Evolutionary conservation across 2,329 filamentous ascomycete genomes (phyloP), one percentile per base, ranked within the genome.

Genomic region (Colletotrichum zoysiae): DNA sequence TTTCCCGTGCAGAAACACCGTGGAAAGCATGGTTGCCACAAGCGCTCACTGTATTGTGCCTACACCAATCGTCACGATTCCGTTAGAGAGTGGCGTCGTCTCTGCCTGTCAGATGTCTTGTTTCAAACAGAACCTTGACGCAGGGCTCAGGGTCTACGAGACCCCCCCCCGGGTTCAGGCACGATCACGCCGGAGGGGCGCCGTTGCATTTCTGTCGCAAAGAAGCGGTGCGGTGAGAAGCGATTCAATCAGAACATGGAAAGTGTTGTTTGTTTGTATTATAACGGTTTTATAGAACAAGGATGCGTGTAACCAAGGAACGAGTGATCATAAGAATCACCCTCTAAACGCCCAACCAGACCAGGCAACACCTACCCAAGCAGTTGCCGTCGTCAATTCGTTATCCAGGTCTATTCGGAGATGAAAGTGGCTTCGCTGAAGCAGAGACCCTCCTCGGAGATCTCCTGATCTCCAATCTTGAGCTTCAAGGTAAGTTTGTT

Each of bases 381-480:
- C 33, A 60, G 35, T 42, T 53, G 48, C 38, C 51, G 57, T 33
- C 42, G 61, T 38, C 53, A 20, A 56, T 50, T 23, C 60, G 72
- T 65, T 74, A 63, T 58, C 58, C 59, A 66, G 40, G 67, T 76
- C 76, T 80, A 82, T 74, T 85, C 92, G 64, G 92, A 95, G 83
- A 99, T 97, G 85, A 98, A 99, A n/a, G 95, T 98, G 3, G 96
- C 95, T 84, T 99, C 96, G 69, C 89, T 90, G 83, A 97, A 97
- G 66, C 97, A 83, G 58, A 84, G 85, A 59, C 96, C 96, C 78
- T 95, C 86, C 82, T 98, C 95, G 23, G 87, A 86, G 73, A 91
- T 88, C 77, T 95, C 92, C 77, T 93, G 87, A 70, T 95, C 95
- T 60, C 93, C 95, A 74, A 95, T 87, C 83, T 95, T 96, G 76